Evolutionary conservation across 2,329 filamentous ascomycete genomes (phyloP).

Genomic region (Lasiodiplodia sp.): DNA sequence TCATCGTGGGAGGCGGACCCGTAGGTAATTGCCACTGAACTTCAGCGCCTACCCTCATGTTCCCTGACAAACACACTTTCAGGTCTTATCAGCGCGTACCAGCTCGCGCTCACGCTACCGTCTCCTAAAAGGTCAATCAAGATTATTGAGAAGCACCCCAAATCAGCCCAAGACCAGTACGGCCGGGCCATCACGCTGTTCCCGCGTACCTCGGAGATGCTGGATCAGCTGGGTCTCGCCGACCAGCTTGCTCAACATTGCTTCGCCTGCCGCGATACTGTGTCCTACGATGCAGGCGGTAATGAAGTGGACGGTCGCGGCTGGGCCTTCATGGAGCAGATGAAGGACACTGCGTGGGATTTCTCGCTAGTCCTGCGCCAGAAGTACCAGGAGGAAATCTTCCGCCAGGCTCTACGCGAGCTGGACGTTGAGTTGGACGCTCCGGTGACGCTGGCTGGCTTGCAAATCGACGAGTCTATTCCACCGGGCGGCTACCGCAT

Average conservation of each 20-base stretch:
- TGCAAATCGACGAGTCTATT: conserved; percentile 39
- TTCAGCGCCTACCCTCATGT: conserved; percentile 9
- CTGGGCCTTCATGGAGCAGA: conserved; percentile 62
- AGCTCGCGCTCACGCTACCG: conserved; percentile 54
- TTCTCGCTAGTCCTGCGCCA: conserved; percentile 63
- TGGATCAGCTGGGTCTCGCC: conserved; percentile 60
- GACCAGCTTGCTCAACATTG: conserved; percentile 60
- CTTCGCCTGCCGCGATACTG: conserved; percentile 60
- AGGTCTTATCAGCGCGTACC: conserved; percentile 54
- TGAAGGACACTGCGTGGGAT: conserved; percentile 60
- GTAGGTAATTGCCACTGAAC: conserved; percentile 45
- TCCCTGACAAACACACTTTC: background rate
- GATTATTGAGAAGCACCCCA: conserved; percentile 59
- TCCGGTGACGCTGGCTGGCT: conserved; percentile 47
- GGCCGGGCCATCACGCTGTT: conserved; percentile 63
- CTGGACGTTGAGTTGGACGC: conserved; percentile 48
- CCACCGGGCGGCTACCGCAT: background rate
- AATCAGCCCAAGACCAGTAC: conserved; percentile 59
- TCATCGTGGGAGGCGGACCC: conserved; percentile 55
- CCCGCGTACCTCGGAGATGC: conserved; percentile 59
- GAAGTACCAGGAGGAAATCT: conserved; percentile 63
- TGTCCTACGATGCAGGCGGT: conserved; percentile 57
- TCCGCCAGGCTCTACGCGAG: conserved; percentile 51
- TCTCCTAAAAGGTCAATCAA: conserved; percentile 49
- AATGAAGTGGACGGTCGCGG: conserved; percentile 55